phyloP scores from a whole-genome alignment of 371 early-diverging fungal genomes.

The Coemansia sp. region DNA sequence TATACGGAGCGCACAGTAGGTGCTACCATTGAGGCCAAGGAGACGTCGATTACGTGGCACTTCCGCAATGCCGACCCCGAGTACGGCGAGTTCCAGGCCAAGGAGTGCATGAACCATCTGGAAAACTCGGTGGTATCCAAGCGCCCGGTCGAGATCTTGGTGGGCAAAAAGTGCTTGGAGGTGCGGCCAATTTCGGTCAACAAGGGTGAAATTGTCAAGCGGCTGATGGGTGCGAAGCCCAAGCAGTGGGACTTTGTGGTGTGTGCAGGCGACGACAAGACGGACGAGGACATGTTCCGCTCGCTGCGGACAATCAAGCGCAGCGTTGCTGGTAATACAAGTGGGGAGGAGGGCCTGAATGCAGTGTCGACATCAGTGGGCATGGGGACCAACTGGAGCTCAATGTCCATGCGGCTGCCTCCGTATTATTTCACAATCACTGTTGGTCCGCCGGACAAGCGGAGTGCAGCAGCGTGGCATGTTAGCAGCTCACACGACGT shows the following conservation, averaged over 20 bases:
- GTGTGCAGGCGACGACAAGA: conserved; percentile 95
- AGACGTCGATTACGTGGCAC: conserved; percentile 78
- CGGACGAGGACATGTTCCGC: conserved; percentile 96
- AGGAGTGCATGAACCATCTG: conserved; percentile 89
- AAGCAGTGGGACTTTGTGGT: conserved; percentile 79
- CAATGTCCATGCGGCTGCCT: conserved; percentile 1
- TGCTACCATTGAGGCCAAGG: conserved; percentile 77
- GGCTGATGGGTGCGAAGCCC: conserved; percentile 55
- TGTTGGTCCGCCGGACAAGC: conserved; percentile 50
- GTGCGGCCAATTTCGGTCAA: conserved; percentile 79
- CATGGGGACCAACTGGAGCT: conserved; percentile 4
- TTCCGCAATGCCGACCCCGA: conserved; percentile 71
- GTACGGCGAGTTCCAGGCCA: conserved; percentile 78
- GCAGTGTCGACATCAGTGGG: conserved; percentile 1
- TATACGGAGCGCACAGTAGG: conserved; percentile 90
- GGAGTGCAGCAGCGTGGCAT: conserved; percentile 47
- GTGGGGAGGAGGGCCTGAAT: background rate
- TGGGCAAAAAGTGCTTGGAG: conserved; percentile 96
- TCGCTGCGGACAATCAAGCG: conserved; percentile 55
- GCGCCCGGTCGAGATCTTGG: conserved; percentile 88
- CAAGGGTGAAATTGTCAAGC: conserved; percentile 93
- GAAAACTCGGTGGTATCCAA: conserved; percentile 82
- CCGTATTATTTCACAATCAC: conserved; percentile 47
- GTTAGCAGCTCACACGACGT: conserved; percentile 39
- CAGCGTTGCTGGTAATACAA: conserved; percentile 4